phyloP scores from a whole-genome alignment of 805 yeast genomes.

The Soucietia sequanensis region DNA sequence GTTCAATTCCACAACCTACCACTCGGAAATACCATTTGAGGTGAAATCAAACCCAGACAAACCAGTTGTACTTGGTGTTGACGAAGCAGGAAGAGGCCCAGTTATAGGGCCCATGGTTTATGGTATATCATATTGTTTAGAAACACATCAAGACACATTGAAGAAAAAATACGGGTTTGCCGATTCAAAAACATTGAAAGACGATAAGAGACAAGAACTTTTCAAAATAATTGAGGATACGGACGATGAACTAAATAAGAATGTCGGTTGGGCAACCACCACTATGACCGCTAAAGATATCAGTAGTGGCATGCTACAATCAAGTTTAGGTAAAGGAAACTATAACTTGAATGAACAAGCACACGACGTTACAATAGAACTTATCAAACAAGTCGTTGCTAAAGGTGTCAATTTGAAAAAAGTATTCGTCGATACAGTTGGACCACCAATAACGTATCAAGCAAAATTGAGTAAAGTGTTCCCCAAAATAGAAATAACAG shows the following conservation, averaged over 20 bases:
- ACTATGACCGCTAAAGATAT: constrained; percentile 86
- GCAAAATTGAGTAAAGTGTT: constrained; percentile 67
- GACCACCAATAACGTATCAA: constrained; percentile 87
- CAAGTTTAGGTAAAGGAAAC: constrained; percentile 46
- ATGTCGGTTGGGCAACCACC: constrained; percentile 87
- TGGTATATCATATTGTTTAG: constrained; percentile 76
- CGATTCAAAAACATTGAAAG: constrained; percentile 87
- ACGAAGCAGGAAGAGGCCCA: constrained; percentile 99
- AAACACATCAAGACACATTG: constrained; percentile 47
- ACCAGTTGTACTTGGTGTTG: constrained; percentile 77
- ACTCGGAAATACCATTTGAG: constrained; percentile 47
- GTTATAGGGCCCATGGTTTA: constrained; percentile 98
- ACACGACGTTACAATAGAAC: constrained; percentile 84
- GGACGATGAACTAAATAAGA: constrained; percentile 42
- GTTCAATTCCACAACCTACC: constrained; percentile 47
- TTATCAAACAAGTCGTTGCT: constrained; percentile 65
- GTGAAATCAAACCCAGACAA: constrained; percentile 30
- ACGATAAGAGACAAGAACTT: constrained; percentile 60
- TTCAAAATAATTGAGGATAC: constrained; percentile 55
- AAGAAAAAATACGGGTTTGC: constrained; percentile 73
- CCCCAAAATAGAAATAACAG: constrained; percentile 71
- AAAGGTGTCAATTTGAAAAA: constrained; percentile 64
- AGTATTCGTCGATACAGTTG: constrained; percentile 92
- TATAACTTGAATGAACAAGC: constrained; percentile 93
- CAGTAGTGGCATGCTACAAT: constrained; percentile 78